phyloP scores from a whole-genome alignment of 345 rosid species.

The Syzygium aqueum region DNA sequence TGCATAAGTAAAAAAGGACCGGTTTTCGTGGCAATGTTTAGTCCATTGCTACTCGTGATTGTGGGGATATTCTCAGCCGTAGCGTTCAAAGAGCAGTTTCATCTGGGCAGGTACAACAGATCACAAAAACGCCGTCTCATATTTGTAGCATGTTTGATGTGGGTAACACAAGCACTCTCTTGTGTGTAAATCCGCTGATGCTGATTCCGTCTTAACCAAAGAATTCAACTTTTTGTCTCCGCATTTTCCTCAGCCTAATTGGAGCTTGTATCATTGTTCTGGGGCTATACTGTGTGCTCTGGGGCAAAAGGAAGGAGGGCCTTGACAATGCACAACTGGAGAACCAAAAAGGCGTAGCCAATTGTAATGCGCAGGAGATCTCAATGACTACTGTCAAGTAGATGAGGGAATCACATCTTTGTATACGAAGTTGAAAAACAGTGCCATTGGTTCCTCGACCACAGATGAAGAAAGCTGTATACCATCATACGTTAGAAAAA shows the following conservation, averaged over 20 bases:
- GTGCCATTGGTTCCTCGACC: neutral
- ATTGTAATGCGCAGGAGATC: neutral
- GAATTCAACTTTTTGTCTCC: neutral
- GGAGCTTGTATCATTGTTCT: constrained; percentile 20
- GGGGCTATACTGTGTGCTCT: constrained; percentile 28
- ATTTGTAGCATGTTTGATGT: neutral
- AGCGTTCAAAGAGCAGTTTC: constrained; percentile 36
- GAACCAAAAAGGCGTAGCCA: neutral
- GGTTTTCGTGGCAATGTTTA: constrained; percentile 30
- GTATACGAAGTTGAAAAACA: no score
- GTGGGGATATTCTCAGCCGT: constrained; percentile 33
- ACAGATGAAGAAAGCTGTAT: neutral
- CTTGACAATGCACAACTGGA: neutral
- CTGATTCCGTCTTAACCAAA: neutral
- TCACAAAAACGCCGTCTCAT: neutral
- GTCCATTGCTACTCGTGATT: constrained; percentile 16
- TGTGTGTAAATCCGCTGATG: neutral
- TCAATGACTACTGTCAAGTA: neutral
- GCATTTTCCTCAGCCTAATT: constrained; percentile 7
- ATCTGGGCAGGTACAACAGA: constrained; percentile 18
- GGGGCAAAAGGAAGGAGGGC: constrained; percentile 28
- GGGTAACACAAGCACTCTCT: neutral
- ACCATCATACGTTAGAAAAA: neutral
- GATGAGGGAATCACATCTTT: neutral
- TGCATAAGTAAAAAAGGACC: constrained; percentile 33